Evolutionary conservation across 306 rosid species (phyloP), one percentile per base, ranked within the genome.

Genomic region (Carpinus fangiana): DNA sequence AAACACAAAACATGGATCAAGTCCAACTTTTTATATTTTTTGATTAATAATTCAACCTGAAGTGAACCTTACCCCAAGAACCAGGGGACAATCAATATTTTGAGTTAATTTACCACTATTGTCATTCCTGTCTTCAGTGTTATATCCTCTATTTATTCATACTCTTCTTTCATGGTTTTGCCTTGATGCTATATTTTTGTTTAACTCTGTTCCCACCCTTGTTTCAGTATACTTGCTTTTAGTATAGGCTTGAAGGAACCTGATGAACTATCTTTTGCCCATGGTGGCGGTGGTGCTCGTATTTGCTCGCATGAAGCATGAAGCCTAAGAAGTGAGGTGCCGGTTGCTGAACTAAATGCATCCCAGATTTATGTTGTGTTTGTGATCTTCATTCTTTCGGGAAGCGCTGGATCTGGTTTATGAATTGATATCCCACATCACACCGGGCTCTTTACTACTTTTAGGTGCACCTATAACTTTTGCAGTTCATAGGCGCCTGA

Each of bases 181-280:
- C 50, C 70, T 66, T 36, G 50, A 70, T 64, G 68, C 79, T 17
- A 70, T 53, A 34, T 38, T 52, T 55, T 34, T 70, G 56, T 71
- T 16, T 64, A 31, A 21, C 73, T 60, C n/a, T 26, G 38, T 43
- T 68, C 68, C 13, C 57, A 1, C 45, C 76, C 41, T 31, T 76
- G 78, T 81, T 83, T 76, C 80, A 77, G 87, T 43, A 21, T 66
- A 12, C 18, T 31, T 66, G 74, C 76, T 54, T 62, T 77, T 75
- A 51, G 77, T 46, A 12, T 9, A 36, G 70, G 61, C 69, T 78
- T 68, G 64, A 53, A 18, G 79, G 74, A 66, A 72, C 50, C 64
- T 50, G 76, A 57, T 73, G 82, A 34, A 16, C 38, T 62, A 16
- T 72, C 21, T 18, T 54, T 50, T 55, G 13, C 28, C 73, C 69